phyloP scores from a whole-genome alignment of 2,329 filamentous ascomycete genomes.

The Aspergillus sp. region DNA sequence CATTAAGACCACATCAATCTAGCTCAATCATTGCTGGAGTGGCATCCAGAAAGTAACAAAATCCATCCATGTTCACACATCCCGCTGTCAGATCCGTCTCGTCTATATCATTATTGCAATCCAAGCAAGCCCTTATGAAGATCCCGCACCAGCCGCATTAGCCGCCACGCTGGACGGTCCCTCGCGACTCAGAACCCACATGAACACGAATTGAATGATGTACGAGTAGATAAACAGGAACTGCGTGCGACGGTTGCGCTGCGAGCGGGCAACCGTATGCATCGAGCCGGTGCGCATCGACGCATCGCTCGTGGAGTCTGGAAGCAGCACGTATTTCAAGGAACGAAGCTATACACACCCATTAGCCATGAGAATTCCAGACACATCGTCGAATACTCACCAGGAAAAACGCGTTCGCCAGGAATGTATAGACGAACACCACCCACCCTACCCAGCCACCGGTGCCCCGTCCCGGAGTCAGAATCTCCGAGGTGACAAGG shows the following conservation, averaged over 20 bases:
- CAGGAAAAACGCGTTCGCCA: conserved; percentile 92
- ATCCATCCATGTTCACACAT: background rate
- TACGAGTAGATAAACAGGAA: conserved; percentile 95
- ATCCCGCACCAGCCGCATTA: conserved; percentile 7
- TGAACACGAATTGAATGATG: conserved; percentile 88
- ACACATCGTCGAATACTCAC: conserved; percentile 53
- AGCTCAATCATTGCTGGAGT: too few species aligned
- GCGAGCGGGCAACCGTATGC: conserved; percentile 75
- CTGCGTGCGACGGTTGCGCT: conserved; percentile 83
- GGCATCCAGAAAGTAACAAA: background rate
- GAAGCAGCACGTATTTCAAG: conserved; percentile 90
- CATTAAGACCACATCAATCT: too few species aligned
- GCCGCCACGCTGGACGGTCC: conserved; percentile 36
- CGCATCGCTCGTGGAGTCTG: conserved; percentile 69
- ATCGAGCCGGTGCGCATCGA: conserved; percentile 59
- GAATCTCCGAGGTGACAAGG: conserved; percentile 72
- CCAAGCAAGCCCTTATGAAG: conserved; percentile 8
- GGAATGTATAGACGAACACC: conserved; percentile 86
- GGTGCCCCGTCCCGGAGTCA: conserved; percentile 76
- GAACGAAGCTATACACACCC: conserved; percentile 70
- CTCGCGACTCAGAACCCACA: conserved; percentile 72
- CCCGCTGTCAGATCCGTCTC: conserved; percentile 19
- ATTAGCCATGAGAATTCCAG: background rate
- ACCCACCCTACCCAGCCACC: conserved; percentile 86
- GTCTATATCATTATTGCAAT: conserved; percentile 22